Evolutionary conservation across 768 basidiomycete species (phyloP), one percentile per base, ranked within the genome.

Genomic region (Asterophora lycoperdoides): DNA sequence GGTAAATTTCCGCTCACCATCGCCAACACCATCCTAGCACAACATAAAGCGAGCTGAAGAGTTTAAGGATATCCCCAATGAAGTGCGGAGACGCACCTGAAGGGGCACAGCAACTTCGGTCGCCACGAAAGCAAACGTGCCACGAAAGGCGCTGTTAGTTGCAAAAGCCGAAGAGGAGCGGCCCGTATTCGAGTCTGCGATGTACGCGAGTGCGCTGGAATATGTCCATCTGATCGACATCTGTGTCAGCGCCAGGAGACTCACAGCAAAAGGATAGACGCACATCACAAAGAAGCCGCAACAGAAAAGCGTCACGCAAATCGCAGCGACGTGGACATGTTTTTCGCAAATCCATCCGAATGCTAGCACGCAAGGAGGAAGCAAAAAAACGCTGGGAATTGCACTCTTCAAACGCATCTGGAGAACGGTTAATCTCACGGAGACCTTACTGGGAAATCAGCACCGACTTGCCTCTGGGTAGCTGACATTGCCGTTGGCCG

Each of bases 151-250:
- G 48, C 85, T 87, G 63, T 94, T 94, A 23, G 76, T 68, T 0
- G 91, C 89, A 6, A 81, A 78, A 1, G 87, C 89, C 2, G 80
- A 80, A 4, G 85, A 81, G 2, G 88, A 88, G 23, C 87, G 78
- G 8, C 92, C 93, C 5, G 74, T 71, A 61, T 94, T 96, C 4
- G 89, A 81, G 57, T 96, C 92, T 13, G 93, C 89, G 29, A 93
- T 73, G 57, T 93, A 94, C 0, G 92, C 86, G 26, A 94, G 67
- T 0, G 86, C 84, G 42, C 81, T 80, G 13, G 81, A 67, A 60
- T 87, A 86, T 41, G 83, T 79, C 66, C 69, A 73, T 44, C 72
- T 74, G 19, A n/a, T 13, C 43, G 33, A 44, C 7, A 37, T 26
- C 9, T n/a, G 42, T 26, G 1, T 15, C 14, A 28, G 14, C 35